phyloP scores from a whole-genome alignment of 345 rosid species.

The Balakata baccata region DNA sequence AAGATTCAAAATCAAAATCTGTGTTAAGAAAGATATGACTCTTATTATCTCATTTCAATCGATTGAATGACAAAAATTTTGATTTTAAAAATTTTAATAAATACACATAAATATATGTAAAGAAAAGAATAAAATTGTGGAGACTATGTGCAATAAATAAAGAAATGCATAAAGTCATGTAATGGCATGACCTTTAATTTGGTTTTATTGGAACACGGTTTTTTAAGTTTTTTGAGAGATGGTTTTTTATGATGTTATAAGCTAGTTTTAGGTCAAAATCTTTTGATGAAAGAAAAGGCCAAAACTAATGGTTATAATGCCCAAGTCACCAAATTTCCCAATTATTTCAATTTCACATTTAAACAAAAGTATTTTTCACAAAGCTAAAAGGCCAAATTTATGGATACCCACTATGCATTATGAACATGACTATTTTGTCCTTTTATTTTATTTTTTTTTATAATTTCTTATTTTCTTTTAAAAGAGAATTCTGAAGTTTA shows the following conservation, averaged over 20 bases:
- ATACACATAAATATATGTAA: too few relatives aligned
- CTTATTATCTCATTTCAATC: too few relatives aligned
- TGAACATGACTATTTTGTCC: slow-evolving; percentile 12
- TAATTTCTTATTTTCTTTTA: background rate
- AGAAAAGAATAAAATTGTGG: too few relatives aligned
- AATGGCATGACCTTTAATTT: slow-evolving; percentile 21
- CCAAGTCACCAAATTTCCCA: background rate
- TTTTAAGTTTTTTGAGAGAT: too few relatives aligned
- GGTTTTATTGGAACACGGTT: too few relatives aligned
- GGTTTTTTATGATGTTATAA: background rate
- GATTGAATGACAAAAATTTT: too few relatives aligned
- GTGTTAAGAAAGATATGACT: too few relatives aligned
- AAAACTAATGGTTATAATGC: background rate
- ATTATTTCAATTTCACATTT: background rate
- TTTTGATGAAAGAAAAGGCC: background rate
- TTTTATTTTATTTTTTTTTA: background rate
- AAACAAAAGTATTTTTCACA: background rate
- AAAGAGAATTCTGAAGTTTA: background rate
- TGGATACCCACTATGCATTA: slow-evolving; percentile 25
- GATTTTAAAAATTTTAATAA: too few relatives aligned
- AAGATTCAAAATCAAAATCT: too few relatives aligned
- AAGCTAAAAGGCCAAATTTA: slow-evolving; percentile 22
- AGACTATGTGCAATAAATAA: background rate
- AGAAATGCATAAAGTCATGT: background rate
- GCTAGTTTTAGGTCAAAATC: slow-evolving; percentile 23